A percentile compares a stretch with the other conserved stretches of the same genome.
These are phyloP conservation scores for Tuber magnatum DNA, from an alignment of 495 filamentous ascomycete genomes.

Conservation along the genomic window DNA sequence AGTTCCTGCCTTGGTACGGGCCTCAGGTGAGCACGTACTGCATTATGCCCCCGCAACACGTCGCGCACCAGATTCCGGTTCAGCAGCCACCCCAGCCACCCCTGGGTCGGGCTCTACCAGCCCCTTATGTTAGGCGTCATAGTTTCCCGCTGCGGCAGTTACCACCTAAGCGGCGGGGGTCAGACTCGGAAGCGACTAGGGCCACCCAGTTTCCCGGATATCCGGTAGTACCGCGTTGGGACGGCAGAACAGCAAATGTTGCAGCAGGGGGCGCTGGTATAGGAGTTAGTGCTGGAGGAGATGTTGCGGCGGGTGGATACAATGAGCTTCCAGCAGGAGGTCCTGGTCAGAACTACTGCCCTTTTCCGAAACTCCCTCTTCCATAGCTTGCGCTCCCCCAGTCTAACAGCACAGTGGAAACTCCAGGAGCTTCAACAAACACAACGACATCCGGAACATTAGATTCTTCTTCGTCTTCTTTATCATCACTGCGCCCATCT, in stretches of 20 bases:
- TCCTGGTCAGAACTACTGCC: constrained; percentile 20
- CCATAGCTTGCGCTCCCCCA: constrained; percentile 23
- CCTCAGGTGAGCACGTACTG: constrained; percentile 20
- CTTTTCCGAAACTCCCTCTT: constrained; percentile 10
- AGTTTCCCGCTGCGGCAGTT: constrained; percentile 27
- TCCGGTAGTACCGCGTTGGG: constrained; percentile 20
- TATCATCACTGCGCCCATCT: constrained; percentile 36
- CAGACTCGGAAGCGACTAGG: constrained; percentile 9
- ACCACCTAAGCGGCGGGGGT: constrained; percentile 21
- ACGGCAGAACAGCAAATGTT: constrained; percentile 19
- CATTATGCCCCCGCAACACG: constrained; percentile 16
- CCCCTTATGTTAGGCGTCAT: constrained; percentile 22
- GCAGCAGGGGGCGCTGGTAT: not conserved
- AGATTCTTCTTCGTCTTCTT: constrained; percentile 15
- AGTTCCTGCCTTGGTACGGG: constrained; percentile 27
- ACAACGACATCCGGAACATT: constrained; percentile 22
- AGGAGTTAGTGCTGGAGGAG: not conserved
- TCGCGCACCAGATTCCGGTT: constrained; percentile 11
- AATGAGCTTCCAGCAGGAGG: constrained; percentile 11
- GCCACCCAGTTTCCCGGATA: constrained; percentile 18
- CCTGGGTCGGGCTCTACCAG: constrained; percentile 9
- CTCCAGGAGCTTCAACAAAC: constrained; percentile 21
- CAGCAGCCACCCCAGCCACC: constrained; percentile 18
- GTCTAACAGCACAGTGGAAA: constrained; percentile 29
- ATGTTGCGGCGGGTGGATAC: constrained; percentile 1